Conservation (phyloP, 129 eudicot species). For the Flaveria ramosissima region DNA sequence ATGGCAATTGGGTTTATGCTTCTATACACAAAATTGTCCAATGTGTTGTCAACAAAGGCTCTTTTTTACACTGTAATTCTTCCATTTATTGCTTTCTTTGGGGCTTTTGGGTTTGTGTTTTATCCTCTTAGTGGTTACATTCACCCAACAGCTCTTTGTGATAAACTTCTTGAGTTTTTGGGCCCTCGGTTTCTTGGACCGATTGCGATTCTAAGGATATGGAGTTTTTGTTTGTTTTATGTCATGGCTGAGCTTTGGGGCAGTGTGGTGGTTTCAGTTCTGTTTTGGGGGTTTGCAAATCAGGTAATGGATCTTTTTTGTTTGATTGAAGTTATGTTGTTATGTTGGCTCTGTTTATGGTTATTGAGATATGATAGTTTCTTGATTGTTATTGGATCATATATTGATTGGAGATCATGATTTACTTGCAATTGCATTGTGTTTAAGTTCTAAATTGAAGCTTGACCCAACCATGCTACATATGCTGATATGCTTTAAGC, state of each 20-base stretch:
- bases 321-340: slow-evolving; percentile 14
- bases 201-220: slow-evolving; percentile 94
- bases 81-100: slow-evolving; percentile 92
- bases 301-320: slow-evolving; percentile 60
- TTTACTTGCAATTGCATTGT: slow-evolving; percentile 6
- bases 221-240: slow-evolving; percentile 99
- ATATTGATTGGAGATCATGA: slow-evolving; percentile 12
- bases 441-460: neutral
- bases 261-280: slow-evolving; percentile 96
- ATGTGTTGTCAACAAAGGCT: slow-evolving; percentile 83
- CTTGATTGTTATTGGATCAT: slow-evolving; percentile 12
- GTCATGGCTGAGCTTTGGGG: slow-evolving; percentile 99
- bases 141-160: slow-evolving; percentile 93
- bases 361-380: too few species aligned
- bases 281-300: slow-evolving; percentile 98
- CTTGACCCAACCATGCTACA: slow-evolving; percentile 6
- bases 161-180: slow-evolving; percentile 69
- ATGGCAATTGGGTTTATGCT: slow-evolving; percentile 99
- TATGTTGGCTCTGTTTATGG: neutral
- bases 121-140: slow-evolving; percentile 79
- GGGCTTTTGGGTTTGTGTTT: slow-evolving; percentile 98
- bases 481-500: slow-evolving; percentile 1
- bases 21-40: slow-evolving; percentile 75
- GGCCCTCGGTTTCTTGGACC: slow-evolving; percentile 99
- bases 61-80: slow-evolving; percentile 78